These are phyloP conservation scores for Ascochyta lentis DNA, from an alignment of 2,329 filamentous ascomycete species.

Conservation along the genomic window DNA sequence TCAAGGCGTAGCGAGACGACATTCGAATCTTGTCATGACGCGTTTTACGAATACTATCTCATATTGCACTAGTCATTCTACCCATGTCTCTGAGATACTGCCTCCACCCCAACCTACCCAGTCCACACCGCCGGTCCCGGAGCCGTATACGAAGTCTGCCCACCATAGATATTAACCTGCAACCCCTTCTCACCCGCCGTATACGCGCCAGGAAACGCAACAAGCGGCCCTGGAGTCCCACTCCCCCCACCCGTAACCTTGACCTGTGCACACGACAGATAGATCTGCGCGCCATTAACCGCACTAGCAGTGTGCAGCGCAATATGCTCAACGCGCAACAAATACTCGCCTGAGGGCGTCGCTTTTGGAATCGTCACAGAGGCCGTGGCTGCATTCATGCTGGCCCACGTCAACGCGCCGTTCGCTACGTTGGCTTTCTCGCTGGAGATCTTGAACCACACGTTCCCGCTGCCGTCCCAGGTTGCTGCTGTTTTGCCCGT, in stretches of 20 bases:
- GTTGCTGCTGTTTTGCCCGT: slow-evolving; percentile 31
- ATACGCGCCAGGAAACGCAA: slow-evolving; percentile 53
- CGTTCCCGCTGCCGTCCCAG: slow-evolving; percentile 44
- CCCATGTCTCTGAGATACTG: too few relatives aligned
- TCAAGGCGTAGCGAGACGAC: slow-evolving; percentile 13
- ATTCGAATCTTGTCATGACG: background rate
- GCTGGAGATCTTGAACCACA: slow-evolving; percentile 48
- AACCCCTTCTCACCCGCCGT: slow-evolving; percentile 41
- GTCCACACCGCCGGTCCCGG: slow-evolving; percentile 42
- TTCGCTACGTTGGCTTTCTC: slow-evolving; percentile 29
- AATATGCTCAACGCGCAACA: slow-evolving; percentile 57
- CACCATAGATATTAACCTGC: slow-evolving; percentile 42
- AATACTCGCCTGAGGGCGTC: slow-evolving; percentile 53
- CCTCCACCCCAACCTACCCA: slow-evolving; percentile 20
- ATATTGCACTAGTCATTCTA: too few relatives aligned
- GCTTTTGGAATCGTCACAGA: slow-evolving; percentile 50
- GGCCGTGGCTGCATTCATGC: slow-evolving; percentile 30
- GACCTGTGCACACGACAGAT: slow-evolving; percentile 56
- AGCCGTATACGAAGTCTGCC: slow-evolving; percentile 33
- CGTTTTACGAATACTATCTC: too few relatives aligned
- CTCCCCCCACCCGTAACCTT: slow-evolving; percentile 50
- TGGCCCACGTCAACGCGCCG: slow-evolving; percentile 37
- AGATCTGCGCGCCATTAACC: slow-evolving; percentile 52
- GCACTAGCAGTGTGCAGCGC: slow-evolving; percentile 50
- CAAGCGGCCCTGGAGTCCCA: slow-evolving; percentile 47